Percentiles rank a stretch among this genome's conserved stretches.
Conservation (phyloP, 305 asterid species). For the Plantago lanceolata region DNA sequence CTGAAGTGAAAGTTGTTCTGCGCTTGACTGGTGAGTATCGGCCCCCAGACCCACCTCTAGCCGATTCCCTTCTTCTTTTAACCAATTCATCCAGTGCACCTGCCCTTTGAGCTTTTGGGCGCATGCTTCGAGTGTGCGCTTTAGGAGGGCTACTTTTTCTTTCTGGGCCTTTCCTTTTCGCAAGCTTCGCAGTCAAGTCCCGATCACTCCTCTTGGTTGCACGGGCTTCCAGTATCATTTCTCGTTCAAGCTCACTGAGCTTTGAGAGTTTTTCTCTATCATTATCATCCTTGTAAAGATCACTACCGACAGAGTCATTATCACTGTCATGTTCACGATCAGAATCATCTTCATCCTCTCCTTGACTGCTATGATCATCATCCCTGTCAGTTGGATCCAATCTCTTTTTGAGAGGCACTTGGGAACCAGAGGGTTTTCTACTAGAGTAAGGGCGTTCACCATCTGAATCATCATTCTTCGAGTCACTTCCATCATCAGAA, state of each 20-base stretch:
- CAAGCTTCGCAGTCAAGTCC: conserved; percentile 62
- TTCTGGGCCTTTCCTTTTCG: conserved; percentile 50
- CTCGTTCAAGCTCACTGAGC: conserved; percentile 84
- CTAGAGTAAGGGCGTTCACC: conserved; percentile 65
- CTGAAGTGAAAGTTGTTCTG: conserved; percentile 59
- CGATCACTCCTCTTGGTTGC: conserved; percentile 88
- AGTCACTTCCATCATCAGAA: conserved; percentile 81
- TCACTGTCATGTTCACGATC: conserved; percentile 69
- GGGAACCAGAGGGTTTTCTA: conserved; percentile 71
- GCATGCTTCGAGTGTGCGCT: conserved; percentile 64
- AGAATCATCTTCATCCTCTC: conserved; percentile 55
- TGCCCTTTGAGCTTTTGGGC: conserved; percentile 76
- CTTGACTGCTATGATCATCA: conserved; percentile 63
- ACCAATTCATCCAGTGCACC: conserved; percentile 84
- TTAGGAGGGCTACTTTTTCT: conserved; percentile 67
- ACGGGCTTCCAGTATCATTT: conserved; percentile 78
- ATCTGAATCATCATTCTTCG: conserved; percentile 75
- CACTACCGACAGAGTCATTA: conserved; percentile 92
- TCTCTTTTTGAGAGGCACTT: conserved; percentile 88
- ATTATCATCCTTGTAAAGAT: conserved; percentile 82
- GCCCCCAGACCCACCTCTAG: conserved; percentile 58
- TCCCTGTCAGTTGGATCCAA: conserved; percentile 72
- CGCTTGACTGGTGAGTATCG: conserved; percentile 73
- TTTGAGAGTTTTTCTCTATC: conserved; percentile 81
- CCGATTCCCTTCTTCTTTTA: conserved; percentile 75